Evolutionary conservation across 2,329 filamentous ascomycete genomes (phyloP).

Genomic region (Cytospora mali): DNA sequence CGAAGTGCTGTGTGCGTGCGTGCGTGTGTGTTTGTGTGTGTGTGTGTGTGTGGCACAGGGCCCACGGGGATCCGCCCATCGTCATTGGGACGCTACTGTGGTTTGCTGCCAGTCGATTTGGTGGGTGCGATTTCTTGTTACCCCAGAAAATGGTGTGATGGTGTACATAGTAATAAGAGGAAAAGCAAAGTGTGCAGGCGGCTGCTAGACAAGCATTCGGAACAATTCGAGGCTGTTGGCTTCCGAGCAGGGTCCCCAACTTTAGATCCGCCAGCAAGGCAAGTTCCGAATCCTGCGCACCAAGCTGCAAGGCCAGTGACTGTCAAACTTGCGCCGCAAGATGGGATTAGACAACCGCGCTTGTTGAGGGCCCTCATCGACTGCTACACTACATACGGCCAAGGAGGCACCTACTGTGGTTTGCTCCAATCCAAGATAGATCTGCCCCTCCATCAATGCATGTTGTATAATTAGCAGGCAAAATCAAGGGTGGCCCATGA

Average conservation of each 20-base stretch:
- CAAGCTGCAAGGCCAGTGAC: slow-evolving; percentile 1
- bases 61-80: slow-evolving; percentile 1
- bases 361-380: neutral
- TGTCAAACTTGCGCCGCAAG: neutral
- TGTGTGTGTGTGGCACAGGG: neutral
- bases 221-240: slow-evolving; percentile 4
- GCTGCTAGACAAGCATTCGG: neutral
- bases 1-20: neutral
- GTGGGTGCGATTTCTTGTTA: neutral
- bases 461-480: slow-evolving; percentile 2
- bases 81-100: neutral
- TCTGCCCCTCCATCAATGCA: slow-evolving; percentile 8
- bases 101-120: neutral
- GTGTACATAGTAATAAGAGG: neutral
- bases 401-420: neutral
- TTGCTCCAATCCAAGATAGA: neutral
- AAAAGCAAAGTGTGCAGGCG: neutral
- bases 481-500: slow-evolving; percentile 7
- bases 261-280: neutral
- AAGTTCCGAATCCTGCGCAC: neutral
- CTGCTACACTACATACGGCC: neutral
- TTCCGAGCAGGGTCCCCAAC: slow-evolving; percentile 11
- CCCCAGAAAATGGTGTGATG: neutral
- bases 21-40: neutral
- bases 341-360: neutral